Conservation (phyloP, 2,329 filamentous ascomycete genomes). For the Lizonia empirigonia region DNA sequence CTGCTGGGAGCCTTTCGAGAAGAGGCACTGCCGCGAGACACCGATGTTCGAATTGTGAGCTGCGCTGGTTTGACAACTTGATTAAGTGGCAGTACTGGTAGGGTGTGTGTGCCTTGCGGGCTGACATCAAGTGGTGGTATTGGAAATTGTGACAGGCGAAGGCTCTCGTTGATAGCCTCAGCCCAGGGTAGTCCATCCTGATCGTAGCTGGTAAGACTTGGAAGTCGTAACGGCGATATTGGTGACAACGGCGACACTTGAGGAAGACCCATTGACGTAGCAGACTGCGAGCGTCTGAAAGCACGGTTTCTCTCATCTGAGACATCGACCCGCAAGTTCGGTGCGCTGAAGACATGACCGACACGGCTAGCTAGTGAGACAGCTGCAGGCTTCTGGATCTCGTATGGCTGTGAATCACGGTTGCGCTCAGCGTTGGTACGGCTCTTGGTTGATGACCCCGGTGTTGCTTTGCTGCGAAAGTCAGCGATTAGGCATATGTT, state of each 20-base stretch:
- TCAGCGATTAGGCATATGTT: conserved; percentile 14
- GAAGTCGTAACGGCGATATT: conserved; percentile 35
- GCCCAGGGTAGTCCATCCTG: conserved; percentile 35
- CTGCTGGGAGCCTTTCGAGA: background rate
- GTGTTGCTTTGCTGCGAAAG: conserved; percentile 32
- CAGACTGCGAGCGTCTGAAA: conserved; percentile 41
- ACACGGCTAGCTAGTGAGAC: conserved; percentile 27
- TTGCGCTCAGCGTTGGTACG: conserved; percentile 15
- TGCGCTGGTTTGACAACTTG: background rate
- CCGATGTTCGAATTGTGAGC: background rate
- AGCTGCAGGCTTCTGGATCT: conserved; percentile 24
- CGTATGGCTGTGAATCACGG: conserved; percentile 28
- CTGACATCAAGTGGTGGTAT: conserved; percentile 21
- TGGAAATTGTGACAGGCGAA: conserved; percentile 39
- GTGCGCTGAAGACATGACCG: conserved; percentile 38
- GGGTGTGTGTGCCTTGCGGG: conserved; percentile 19
- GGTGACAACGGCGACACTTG: conserved; percentile 23
- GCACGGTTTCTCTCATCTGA: conserved; percentile 23
- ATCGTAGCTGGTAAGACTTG: conserved; percentile 35
- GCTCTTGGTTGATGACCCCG: conserved; percentile 30
- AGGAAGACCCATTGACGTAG: conserved; percentile 33
- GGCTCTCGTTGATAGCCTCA: conserved; percentile 35
- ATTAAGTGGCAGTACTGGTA: background rate
- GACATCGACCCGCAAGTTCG: conserved; percentile 33
- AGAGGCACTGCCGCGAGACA: background rate